These are phyloP conservation scores for Hibiscus syriacus DNA, from an alignment of 345 rosid species.

Conservation along the genomic window DNA sequence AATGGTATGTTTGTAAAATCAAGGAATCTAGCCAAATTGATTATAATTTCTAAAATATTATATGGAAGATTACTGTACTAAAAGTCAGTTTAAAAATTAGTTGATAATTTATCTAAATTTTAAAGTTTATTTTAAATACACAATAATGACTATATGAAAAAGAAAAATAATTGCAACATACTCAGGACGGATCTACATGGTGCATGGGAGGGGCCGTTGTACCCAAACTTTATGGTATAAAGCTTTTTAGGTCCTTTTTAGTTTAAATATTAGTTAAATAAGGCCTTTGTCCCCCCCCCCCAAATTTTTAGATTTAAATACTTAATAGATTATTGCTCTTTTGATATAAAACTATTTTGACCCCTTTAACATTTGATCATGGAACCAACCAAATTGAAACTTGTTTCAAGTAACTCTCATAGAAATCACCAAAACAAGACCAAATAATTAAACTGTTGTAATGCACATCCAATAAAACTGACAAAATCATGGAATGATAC, in stretches of 20 bases:
- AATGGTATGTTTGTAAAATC: not conserved
- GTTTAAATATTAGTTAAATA: too few relatives aligned
- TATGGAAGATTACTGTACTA: not conserved
- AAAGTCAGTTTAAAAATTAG: not conserved
- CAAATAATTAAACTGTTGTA: not conserved
- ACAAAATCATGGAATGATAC: not conserved
- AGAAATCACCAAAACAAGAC: not conserved
- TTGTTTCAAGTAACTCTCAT: not conserved
- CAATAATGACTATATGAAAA: not conserved
- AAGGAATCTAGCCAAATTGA: not conserved
- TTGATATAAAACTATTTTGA: too few relatives aligned
- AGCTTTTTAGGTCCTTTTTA: too few relatives aligned
- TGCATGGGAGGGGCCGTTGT: too few relatives aligned
- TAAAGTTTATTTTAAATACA: not conserved
- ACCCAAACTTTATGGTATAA: too few relatives aligned
- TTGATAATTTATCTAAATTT: not conserved
- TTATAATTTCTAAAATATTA: too few relatives aligned
- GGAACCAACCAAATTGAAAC: not conserved
- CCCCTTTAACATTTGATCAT: too few relatives aligned
- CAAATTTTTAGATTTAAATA: too few relatives aligned
- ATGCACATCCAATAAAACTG: not conserved
- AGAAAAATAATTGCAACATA: not conserved
- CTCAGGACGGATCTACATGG: too few relatives aligned
- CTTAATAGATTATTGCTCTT: too few relatives aligned
- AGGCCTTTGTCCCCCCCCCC: too few relatives aligned